Conservation (phyloP, 148 eudicot species). For the Diospyros lotus region DNA sequence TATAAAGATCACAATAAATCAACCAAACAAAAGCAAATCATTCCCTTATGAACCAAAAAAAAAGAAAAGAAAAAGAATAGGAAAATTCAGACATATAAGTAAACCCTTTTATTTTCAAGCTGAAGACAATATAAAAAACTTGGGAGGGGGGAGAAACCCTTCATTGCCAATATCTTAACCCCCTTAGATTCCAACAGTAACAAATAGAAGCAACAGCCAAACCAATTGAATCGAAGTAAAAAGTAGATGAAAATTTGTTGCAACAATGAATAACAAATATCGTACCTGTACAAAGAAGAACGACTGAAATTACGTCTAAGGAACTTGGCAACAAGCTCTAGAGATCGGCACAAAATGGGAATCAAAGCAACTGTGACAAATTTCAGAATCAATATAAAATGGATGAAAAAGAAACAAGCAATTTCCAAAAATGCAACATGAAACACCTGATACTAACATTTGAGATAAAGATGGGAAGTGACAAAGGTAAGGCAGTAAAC, state of each 20-base stretch:
- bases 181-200: no score
- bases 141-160: no score
- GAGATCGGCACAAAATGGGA: conserved; percentile 74
- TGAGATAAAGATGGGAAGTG: conserved; percentile 73
- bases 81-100: background rate
- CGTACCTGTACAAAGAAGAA: conserved; percentile 77
- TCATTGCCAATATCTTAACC: no score
- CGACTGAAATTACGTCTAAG: conserved; percentile 84
- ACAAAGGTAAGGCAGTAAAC: conserved; percentile 87
- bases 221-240: no score
- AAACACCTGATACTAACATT: conserved; percentile 47
- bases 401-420: conserved; percentile 8
- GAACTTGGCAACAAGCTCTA: conserved; percentile 89
- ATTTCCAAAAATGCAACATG: background rate
- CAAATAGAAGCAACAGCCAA: no score
- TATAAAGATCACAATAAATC: no score
- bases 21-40: no score
- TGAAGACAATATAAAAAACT: no score
- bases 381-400: conserved; percentile 10
- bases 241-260: no score
- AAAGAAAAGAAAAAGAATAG: background rate
- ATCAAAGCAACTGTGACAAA: conserved; percentile 76
- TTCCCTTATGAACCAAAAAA: background rate
- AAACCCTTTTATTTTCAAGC: no score
- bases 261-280: conserved; percentile 2